Percentiles rank a stretch among this genome's conserved stretches.
Conservation (phyloP, 495 filamentous ascomycete genomes). For the Podospora pseudopauciseta region DNA sequence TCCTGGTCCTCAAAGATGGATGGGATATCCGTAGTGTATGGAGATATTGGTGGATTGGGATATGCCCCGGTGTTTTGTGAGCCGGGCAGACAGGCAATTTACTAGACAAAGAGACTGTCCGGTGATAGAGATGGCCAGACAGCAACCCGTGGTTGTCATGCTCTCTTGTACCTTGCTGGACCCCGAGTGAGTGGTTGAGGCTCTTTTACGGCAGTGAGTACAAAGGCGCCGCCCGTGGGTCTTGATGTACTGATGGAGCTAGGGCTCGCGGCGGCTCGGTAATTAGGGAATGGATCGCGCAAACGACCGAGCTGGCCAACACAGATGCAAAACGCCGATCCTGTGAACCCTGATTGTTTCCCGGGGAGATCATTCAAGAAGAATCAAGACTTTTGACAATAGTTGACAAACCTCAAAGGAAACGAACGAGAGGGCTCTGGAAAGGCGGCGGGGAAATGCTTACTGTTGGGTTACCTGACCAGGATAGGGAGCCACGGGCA, state of each 20-base stretch:
- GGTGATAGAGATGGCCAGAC: neutral
- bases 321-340: slow-evolving; percentile 4
- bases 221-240: neutral
- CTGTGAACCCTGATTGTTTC: slow-evolving; percentile 1
- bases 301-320: neutral
- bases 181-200: neutral
- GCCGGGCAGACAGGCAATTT: neutral
- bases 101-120: neutral
- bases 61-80: neutral
- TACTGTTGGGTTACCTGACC: neutral
- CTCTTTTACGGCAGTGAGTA: neutral
- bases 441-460: neutral
- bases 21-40: no score
- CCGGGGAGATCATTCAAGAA: neutral
- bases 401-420: neutral
- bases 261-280: neutral
- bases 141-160: neutral
- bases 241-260: neutral
- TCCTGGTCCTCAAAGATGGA: neutral
- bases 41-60: neutral
- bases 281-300: neutral
- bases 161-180: neutral
- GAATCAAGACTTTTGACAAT: neutral
- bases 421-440: neutral
- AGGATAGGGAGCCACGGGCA: neutral